Evolutionary conservation across 371 early-diverging fungal genomes (phyloP), one percentile per base, ranked within the genome.

Genomic region (Dichotomocladium elegans): DNA sequence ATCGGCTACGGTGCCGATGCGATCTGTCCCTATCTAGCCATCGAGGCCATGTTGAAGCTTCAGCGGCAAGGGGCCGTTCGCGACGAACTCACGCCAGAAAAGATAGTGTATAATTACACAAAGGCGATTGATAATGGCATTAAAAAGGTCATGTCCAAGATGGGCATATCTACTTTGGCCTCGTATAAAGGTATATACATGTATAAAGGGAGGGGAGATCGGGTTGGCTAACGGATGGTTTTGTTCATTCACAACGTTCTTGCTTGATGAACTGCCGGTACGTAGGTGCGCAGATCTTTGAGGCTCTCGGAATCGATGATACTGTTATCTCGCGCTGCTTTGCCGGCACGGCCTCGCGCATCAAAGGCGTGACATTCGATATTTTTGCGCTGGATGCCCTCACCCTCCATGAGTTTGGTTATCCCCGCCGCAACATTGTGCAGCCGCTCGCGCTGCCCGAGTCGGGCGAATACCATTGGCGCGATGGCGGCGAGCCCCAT

Each of bases 201-300:
- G n/a, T n/a, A n/a, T n/a, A n/a, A n/a, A n/a, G n/a, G n/a, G n/a
- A n/a, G n/a, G n/a, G n/a, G n/a, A n/a, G n/a, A n/a, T n/a, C n/a
- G n/a, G n/a, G n/a, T n/a, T n/a, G n/a, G n/a, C n/a, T n/a, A n/a
- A n/a, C n/a, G n/a, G n/a, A n/a, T n/a, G n/a, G n/a, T n/a, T n/a
- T n/a, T n/a, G n/a, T n/a, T n/a, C n/a, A n/a, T n/a, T n/a, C n/a
- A n/a, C n/a, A n/a, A n/a, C n/a, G n/a, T n/a, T n/a, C n/a, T n/a
- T n/a, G n/a, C n/a, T n/a, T n/a, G n/a, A n/a, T n/a, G n/a, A n/a
- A n/a, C n/a, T n/a, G n/a, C n/a, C n/a, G n/a, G n/a, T n/a, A n/a
- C n/a, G n/a, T n/a, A n/a, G 98, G 96, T 54, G 96, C 98, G 15
- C 96, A 98, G 80, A 95, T 95, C 62, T 96, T 98, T 68, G 98